Evolutionary conservation across 345 rosid species (phyloP).

Genomic region (Sapria himalayana): DNA sequence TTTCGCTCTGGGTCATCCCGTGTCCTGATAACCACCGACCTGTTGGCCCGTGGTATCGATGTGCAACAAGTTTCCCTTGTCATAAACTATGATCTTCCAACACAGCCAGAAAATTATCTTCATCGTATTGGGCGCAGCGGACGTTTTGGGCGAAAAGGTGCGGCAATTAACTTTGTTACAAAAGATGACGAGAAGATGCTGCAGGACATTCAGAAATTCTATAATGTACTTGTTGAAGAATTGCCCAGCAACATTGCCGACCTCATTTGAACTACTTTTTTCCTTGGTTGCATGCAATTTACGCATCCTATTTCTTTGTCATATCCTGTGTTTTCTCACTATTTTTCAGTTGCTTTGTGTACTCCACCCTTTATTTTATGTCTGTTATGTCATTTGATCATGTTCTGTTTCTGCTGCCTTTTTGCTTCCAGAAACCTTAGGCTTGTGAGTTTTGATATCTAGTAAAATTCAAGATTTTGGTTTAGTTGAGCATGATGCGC

Average conservation of each 20-base stretch:
- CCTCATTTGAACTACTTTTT: slow-evolving; percentile 37
- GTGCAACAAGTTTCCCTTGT: slow-evolving; percentile 86
- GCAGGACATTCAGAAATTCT: slow-evolving; percentile 50
- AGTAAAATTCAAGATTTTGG: no score
- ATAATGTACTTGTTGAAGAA: slow-evolving; percentile 44
- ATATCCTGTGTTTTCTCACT: no score
- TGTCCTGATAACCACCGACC: slow-evolving; percentile 66
- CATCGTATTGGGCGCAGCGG: slow-evolving; percentile 79
- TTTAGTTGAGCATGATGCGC: no score
- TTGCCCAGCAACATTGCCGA: slow-evolving; percentile 47
- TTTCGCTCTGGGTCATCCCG: slow-evolving; percentile 82
- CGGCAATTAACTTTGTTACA: slow-evolving; percentile 54
- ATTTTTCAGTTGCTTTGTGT: no score
- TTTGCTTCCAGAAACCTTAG: no score
- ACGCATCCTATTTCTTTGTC: no score
- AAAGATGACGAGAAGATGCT: slow-evolving; percentile 50
- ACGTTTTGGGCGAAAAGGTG: slow-evolving; percentile 78
- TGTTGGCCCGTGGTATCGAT: slow-evolving; percentile 76
- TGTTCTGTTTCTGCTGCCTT: no score
- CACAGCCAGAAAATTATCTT: slow-evolving; percentile 78
- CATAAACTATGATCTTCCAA: slow-evolving; percentile 66
- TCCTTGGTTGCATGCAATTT: no score
- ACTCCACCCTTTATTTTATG: no score
- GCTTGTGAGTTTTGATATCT: no score
- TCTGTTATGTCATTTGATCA: no score